Evolutionary conservation across 805 yeast species (phyloP).

Genomic region (Ogataea wickerhamii): DNA sequence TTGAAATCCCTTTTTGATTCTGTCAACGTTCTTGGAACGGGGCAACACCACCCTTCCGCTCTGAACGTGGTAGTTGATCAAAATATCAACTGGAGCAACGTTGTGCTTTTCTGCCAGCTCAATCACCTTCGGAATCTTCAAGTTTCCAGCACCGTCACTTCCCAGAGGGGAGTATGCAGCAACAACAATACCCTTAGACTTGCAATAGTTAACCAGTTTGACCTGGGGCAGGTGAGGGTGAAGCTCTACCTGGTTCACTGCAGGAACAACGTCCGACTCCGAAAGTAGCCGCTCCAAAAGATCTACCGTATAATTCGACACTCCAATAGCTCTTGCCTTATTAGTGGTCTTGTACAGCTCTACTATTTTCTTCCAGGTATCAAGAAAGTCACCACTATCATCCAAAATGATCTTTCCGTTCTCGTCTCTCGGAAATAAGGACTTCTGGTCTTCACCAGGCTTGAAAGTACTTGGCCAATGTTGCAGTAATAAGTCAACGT

Average conservation of each 20-base stretch:
- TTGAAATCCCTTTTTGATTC: conserved; percentile 44
- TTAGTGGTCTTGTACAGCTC: conserved; percentile 60
- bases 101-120: conserved; percentile 55
- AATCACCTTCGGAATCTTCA: conserved; percentile 46
- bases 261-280: conserved; percentile 48
- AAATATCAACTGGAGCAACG: conserved; percentile 52
- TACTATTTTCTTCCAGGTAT: conserved; percentile 66
- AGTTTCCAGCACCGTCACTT: conserved; percentile 59
- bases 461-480: conserved; percentile 48
- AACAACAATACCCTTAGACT: conserved; percentile 36
- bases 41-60: conserved; percentile 63
- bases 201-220: conserved; percentile 39
- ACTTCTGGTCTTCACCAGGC: conserved; percentile 39
- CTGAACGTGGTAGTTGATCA: conserved; percentile 59
- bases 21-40: conserved; percentile 64
- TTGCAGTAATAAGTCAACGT: conserved; percentile 44
- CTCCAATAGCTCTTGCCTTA: conserved; percentile 53
- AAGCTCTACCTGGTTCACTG: conserved; percentile 51
- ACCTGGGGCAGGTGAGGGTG: conserved; percentile 44
- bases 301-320: conserved; percentile 47
- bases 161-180: conserved; percentile 67
- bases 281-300: conserved; percentile 39
- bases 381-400: conserved; percentile 69
- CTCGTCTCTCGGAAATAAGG: conserved; percentile 35
- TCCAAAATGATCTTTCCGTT: conserved; percentile 54